Base-by-base conservation (phyloP, 306 rosid genomes). In the Dryas drummondii region DNA sequence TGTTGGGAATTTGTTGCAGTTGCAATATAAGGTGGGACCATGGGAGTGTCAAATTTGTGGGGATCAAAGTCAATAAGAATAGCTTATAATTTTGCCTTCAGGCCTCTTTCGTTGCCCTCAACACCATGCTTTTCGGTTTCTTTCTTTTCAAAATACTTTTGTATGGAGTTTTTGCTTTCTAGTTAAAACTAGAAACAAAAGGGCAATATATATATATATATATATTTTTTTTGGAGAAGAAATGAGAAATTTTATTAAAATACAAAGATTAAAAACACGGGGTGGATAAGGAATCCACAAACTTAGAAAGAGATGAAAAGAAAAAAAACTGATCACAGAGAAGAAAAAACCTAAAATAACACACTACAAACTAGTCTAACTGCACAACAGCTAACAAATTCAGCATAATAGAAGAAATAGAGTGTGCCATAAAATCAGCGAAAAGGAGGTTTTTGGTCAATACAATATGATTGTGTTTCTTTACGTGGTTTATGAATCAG, bases 401-500 rank as follows among this genome's bases (percentile, higher is more conserved):
- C 37, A 32, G 37, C 37, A 32, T 32, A 32, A 32, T 32, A 32
- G 37, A 32, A 32, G 37, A 32, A 32, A 32, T 2, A 32, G 37
- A 32, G 37, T 32, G 37, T 32, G 37, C 37, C 37, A 1, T 32
- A 32, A 32, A 32, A 32, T 32, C 37, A 32, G 40, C 19, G 5
- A 53, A n/a, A 40, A 11, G 15, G 62, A 51, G 40, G 2, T 69
- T 71, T 15, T 19, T 45, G 73, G 44, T 9, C n/a, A 10, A 6
- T 48, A n/a, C n/a, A 50, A 19, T 5, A 54, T 51, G 32, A 44
- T 11, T 47, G 15, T 51, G 27, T 52, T 44, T 66, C 50, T n/a
- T 14, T 8, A 45, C 15, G 19, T 68, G 26, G 69, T 60, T 60
- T 68, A 58, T 67, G 58, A 79, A 17, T 19, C 42, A 32, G 63